phyloP scores from a whole-genome alignment of 2,329 filamentous ascomycete species.

The Alternaria triticina region DNA sequence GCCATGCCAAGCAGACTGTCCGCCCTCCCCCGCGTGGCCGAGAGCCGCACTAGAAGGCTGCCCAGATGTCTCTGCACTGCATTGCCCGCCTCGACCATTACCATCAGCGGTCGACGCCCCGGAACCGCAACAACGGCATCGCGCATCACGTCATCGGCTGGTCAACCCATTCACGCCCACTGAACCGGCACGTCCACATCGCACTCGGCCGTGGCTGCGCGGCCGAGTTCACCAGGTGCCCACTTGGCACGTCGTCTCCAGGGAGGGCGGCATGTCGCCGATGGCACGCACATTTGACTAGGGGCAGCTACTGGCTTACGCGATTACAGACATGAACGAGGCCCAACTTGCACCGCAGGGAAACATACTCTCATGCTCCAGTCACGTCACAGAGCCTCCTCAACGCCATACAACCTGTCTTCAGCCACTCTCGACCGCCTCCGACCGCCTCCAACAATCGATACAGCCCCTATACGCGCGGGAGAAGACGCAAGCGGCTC shows the following conservation, averaged over 20 bases:
- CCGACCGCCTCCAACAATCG: neutral
- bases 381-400: neutral
- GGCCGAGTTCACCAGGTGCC: neutral
- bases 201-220: neutral
- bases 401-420: neutral
- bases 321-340: neutral
- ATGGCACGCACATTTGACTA: neutral
- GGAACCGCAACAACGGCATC: neutral
- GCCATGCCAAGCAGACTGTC: neutral
- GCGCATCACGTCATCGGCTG: neutral
- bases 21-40: neutral
- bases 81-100: neutral
- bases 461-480: neutral
- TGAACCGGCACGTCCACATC: neutral
- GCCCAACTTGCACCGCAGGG: neutral
- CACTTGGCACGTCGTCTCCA: too few relatives aligned
- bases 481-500: neutral
- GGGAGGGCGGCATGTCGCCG: too few relatives aligned
- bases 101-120: neutral
- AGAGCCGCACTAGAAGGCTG: neutral
- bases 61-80: neutral
- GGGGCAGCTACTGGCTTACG: neutral
- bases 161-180: neutral
- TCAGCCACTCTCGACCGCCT: neutral
- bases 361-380: neutral